Evolutionary conservation across 177 flowering plant species (phyloP), one percentile per base, ranked within the genome.

Genomic region (Viscum album): DNA sequence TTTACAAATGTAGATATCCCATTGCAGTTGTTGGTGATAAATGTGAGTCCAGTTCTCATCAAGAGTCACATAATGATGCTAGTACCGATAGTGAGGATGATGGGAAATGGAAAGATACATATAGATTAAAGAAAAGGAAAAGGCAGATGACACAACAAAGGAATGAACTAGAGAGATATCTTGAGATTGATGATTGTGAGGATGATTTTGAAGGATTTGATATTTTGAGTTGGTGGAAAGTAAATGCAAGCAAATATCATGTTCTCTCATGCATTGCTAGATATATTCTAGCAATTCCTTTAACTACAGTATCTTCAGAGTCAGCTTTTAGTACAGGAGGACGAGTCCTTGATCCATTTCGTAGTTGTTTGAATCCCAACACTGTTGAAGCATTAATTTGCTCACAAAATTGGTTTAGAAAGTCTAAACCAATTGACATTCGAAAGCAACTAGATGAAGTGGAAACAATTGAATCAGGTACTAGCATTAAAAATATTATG

Each of bases 221-320:
- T 35, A 39, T 71, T 2, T 58, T 66, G 65, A 39, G 21, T 4
- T 71, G 74, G 74, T 71, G 74, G 74, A 52, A 31, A 21, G 16
- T 13, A 1, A 47, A 71, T 36, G 30, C 36, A n/a, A 3, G 16
- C 21, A 71, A 56, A 28, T 71, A 45, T 37, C 64, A 35, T 1
- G n/a, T 71, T 16, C 54, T 71, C 4, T 66, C 74, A 15, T 1
- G 23, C 5, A 19, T 71, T 5, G 73, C 73, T 21, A 16, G 63
- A 0, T 59, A 71, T 50, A 41, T 64, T 1, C 33, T 71, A 8
- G 69, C 62, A 13, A 58, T 71, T 17, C 74, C 35, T 4, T 29
- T 71, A 1, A 66, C 69, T 23, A 71, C 74, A 11, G 74, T 65
- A 31, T 50, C 74, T 26, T 66, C 34, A 0, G 69, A 71, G 68